Evolutionary conservation across 1,284 basidiomycete species (phyloP).

Genomic region (Cutaneotrichosporon cutaneum): DNA sequence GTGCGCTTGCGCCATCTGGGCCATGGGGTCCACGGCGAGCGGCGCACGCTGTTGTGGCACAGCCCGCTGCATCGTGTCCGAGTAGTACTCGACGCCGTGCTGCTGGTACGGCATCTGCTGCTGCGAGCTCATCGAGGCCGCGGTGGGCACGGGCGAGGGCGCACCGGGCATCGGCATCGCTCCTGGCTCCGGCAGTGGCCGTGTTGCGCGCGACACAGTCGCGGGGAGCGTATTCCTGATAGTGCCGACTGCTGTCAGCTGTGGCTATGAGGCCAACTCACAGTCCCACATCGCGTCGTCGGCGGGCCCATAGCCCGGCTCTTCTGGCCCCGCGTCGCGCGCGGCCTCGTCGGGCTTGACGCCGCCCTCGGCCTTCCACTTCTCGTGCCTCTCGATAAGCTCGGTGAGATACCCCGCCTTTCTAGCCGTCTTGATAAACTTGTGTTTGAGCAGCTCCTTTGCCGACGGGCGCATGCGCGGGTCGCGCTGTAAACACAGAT

Average conservation of each 20-base stretch:
- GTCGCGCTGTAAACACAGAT: conserved; percentile 88
- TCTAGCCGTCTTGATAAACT: conserved; percentile 90
- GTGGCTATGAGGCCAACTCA: conserved; percentile 47
- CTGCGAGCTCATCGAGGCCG: not conserved
- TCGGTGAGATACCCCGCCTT: conserved; percentile 93
- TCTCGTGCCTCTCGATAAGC: conserved; percentile 88
- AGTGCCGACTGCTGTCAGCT: conserved; percentile 45
- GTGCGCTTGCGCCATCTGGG: conserved; percentile 7
- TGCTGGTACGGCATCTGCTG: conserved; percentile 4
- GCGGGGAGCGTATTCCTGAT: conserved; percentile 43
- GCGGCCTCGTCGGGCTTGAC: conserved; percentile 63
- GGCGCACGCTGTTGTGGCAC: conserved; percentile 13
- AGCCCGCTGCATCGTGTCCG: conserved; percentile 32
- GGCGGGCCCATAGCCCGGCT: conserved; percentile 57
- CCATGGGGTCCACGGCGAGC: not conserved
- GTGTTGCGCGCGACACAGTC: conserved; percentile 32
- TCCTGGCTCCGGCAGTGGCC: conserved; percentile 19
- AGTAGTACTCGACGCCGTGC: conserved; percentile 13
- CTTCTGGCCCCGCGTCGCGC: conserved; percentile 28
- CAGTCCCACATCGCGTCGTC: conserved; percentile 93
- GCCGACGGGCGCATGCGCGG: conserved; percentile 89
- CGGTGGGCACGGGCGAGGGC: not conserved
- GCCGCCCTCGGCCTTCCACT: conserved; percentile 87
- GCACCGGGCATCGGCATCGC: conserved; percentile 6
- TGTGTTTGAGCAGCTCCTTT: conserved; percentile 91